These are phyloP conservation scores for Fraxinus greggii DNA, from an alignment of 305 asterid genomes.

Conservation along the genomic window DNA sequence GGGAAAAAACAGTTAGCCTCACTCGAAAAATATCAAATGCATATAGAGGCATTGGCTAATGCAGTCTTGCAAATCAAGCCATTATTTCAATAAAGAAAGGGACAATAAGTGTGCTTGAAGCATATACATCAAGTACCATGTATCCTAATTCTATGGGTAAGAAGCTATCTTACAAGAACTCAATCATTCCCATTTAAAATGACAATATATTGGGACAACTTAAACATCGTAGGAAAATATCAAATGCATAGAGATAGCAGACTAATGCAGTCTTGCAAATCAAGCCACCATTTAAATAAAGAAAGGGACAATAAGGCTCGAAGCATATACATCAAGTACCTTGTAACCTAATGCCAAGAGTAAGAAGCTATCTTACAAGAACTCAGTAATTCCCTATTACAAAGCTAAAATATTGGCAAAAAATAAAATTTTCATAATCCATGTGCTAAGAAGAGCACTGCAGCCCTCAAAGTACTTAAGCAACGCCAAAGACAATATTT, in stretches of 20 bases:
- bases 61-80: neutral
- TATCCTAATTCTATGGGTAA: neutral
- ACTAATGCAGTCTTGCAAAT: neutral
- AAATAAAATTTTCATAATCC: neutral
- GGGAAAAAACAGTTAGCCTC: neutral
- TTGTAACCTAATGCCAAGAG: neutral
- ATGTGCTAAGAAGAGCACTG: neutral
- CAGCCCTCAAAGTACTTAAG: neutral
- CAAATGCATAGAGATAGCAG: neutral
- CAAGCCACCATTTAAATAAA: neutral
- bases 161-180: neutral
- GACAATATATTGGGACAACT: neutral
- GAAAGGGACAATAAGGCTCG: neutral
- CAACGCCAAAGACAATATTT: neutral
- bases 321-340: neutral
- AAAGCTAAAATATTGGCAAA: slow-evolving; percentile 1
- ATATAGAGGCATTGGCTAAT: neutral
- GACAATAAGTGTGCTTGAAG: neutral
- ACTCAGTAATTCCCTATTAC: slow-evolving; percentile 1
- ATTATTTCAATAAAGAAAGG: neutral
- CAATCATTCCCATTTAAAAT: neutral
- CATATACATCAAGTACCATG: neutral
- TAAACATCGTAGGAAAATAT: neutral
- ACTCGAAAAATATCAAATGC: neutral
- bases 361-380: neutral